A percentile compares a stretch with the other conserved stretches of the same genome.
These are phyloP conservation scores for Tilletia walkeri DNA, from an alignment of 1,284 basidiomycete genomes.

Conservation along the genomic window DNA sequence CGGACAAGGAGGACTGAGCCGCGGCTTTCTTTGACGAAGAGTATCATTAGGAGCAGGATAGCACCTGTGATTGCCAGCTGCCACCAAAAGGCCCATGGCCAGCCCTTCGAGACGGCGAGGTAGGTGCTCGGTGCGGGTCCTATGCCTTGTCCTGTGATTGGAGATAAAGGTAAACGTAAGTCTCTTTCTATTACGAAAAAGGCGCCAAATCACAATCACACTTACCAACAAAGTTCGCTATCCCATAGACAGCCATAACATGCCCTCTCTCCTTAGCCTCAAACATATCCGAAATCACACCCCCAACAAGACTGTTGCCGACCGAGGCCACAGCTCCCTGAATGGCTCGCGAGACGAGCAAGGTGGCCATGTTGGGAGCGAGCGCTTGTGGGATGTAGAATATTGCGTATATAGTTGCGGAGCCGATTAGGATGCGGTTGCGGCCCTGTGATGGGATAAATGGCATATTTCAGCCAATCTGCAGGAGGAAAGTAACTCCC, in stretches of 20 bases:
- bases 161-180: not conserved
- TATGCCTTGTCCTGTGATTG: conserved; percentile 45
- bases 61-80: conserved; percentile 41
- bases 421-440: conserved; percentile 33
- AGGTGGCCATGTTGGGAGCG: conserved; percentile 40
- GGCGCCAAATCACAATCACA: not conserved
- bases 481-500: too few relatives aligned
- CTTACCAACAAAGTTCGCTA: conserved; percentile 50
- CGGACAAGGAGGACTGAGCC: conserved; percentile 59
- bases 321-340: conserved; percentile 53
- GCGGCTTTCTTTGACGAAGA: conserved; percentile 51
- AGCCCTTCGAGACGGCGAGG: conserved; percentile 32
- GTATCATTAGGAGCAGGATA: conserved; percentile 30
- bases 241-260: conserved; percentile 57
- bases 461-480: too few relatives aligned
- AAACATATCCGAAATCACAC: conserved; percentile 50
- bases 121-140: conserved; percentile 38
- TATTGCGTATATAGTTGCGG: conserved; percentile 31
- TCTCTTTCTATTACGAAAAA: not conserved
- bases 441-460: conserved; percentile 22
- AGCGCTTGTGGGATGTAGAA: conserved; percentile 49
- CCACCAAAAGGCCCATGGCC: conserved; percentile 46
- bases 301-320: conserved; percentile 52
- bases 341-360: conserved; percentile 53
- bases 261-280: conserved; percentile 55